phyloP scores from a whole-genome alignment of 2,329 filamentous ascomycete genomes.

The Trichoderma hamatum region DNA sequence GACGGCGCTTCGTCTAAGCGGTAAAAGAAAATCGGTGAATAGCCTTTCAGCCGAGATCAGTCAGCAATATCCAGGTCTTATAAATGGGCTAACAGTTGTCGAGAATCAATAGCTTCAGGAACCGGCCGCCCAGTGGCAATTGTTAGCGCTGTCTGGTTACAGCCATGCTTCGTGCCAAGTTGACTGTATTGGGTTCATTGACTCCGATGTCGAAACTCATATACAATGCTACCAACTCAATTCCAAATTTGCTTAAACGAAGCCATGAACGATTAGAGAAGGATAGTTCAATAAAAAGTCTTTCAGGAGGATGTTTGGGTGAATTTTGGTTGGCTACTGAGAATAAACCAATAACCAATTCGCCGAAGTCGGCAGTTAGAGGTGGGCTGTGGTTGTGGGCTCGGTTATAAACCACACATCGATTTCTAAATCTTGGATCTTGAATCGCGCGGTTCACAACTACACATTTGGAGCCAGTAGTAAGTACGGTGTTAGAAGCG shows the following conservation, averaged over 20 bases:
- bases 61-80: neutral
- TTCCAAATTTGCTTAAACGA: neutral
- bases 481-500: neutral
- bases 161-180: neutral
- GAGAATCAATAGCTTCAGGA: constrained; percentile 4
- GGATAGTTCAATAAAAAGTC: neutral
- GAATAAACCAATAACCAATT: neutral
- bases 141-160: constrained; percentile 14
- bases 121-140: neutral
- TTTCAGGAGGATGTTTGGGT: neutral
- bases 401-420: neutral
- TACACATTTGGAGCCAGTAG: too few species aligned
- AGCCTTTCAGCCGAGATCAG: constrained; percentile 18
- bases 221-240: neutral
- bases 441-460: neutral
- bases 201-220: neutral
- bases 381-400: neutral
- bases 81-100: neutral
- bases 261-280: neutral
- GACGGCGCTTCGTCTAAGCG: neutral
- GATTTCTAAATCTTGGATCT: neutral
- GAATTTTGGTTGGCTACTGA: neutral
- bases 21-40: neutral
- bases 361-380: neutral
- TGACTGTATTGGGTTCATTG: neutral